A percentile compares a stretch with the other conserved stretches of the same genome.
Evolutionary conservation across 192 early-diverging fungal species (phyloP).

Genomic region (Lunasporangiospora selenospora): DNA sequence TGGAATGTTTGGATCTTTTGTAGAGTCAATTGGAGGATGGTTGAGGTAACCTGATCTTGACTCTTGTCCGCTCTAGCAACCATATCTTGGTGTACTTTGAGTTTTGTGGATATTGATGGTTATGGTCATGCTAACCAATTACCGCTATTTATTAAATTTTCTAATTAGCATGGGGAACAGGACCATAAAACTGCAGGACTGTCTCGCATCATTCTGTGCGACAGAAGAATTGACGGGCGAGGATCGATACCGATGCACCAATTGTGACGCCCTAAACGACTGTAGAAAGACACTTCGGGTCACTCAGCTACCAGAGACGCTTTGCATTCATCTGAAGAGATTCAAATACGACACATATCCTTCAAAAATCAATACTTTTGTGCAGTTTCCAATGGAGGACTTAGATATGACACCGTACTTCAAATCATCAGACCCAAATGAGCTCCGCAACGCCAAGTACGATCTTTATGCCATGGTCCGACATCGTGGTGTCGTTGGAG

Average conservation of each 20-base stretch:
- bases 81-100: too few species aligned
- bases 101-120: neutral
- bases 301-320: constrained; percentile 44
- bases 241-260: constrained; percentile 44
- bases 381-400: constrained; percentile 54
- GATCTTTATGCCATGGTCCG: constrained; percentile 49
- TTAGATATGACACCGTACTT: constrained; percentile 50
- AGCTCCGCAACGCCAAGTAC: constrained; percentile 39
- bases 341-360: constrained; percentile 49
- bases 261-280: constrained; percentile 45
- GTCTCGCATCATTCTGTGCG: constrained; percentile 48
- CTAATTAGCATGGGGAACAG: constrained; percentile 23
- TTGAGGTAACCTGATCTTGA: constrained; percentile 47
- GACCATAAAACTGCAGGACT: constrained; percentile 47
- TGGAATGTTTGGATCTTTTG: constrained; percentile 28
- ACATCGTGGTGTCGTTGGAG: constrained; percentile 49
- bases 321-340: constrained; percentile 51
- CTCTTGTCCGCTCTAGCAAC: too few species aligned
- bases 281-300: constrained; percentile 47
- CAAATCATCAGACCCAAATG: constrained; percentile 30
- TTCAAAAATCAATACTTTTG: constrained; percentile 51
- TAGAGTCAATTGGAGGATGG: constrained; percentile 35
- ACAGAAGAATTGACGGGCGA: constrained; percentile 50
- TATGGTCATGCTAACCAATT: neutral
- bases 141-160: neutral